Evolutionary conservation across 2,329 filamentous ascomycete species (phyloP).

Genomic region (Penicillium sp.): DNA sequence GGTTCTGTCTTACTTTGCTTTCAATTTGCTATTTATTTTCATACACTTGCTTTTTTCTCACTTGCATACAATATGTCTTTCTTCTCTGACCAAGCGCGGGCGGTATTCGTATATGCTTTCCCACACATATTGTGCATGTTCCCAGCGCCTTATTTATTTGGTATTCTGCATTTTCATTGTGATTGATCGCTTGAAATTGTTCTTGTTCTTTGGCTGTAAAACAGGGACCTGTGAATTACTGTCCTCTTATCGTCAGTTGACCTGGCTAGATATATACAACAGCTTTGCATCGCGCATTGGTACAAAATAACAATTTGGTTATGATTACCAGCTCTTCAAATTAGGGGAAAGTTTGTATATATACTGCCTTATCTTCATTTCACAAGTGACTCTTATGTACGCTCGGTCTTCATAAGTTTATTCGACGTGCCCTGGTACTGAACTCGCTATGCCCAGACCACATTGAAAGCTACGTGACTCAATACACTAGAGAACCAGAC

Average conservation of each 20-base stretch:
- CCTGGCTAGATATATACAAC: neutral
- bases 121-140: neutral
- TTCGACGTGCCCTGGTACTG: no score
- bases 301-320: no score
- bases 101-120: neutral
- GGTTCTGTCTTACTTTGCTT: neutral
- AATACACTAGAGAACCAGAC: no score
- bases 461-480: no score
- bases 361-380: no score
- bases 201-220: neutral
- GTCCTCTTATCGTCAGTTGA: neutral
- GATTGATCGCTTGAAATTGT: neutral
- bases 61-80: neutral
- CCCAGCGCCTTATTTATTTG: neutral
- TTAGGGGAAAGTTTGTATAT: no score
- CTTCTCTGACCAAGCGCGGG: neutral
- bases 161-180: neutral
- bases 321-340: no score
- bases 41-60: neutral
- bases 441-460: no score
- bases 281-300: neutral
- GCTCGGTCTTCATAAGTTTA: no score
- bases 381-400: no score
- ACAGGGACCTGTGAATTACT: neutral
- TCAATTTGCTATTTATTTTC: neutral